Evolutionary conservation across 2,329 filamentous ascomycete species (phyloP).

Genomic region (Fusarium duplospermum): DNA sequence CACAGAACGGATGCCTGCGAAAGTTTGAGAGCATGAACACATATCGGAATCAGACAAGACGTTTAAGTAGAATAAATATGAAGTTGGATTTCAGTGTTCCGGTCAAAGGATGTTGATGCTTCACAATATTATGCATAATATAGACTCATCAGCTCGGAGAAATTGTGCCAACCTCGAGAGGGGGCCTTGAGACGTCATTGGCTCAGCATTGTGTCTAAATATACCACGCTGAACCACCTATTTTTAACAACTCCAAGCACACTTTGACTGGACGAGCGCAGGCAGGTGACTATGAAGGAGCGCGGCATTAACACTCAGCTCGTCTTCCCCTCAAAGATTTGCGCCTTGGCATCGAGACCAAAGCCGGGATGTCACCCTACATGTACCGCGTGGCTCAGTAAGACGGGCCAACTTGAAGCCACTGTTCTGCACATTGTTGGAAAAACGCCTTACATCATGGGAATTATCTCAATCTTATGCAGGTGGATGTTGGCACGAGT

Average conservation of each 20-base stretch:
- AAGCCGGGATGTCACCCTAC: not conserved
- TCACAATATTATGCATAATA: not conserved
- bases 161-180: not conserved
- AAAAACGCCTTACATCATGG: not conserved
- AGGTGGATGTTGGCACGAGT: not conserved
- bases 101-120: not conserved
- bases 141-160: not conserved
- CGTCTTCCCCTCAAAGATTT: not conserved
- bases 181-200: not conserved
- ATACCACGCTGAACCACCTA: not conserved
- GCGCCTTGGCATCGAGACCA: not conserved
- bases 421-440: not conserved
- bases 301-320: not conserved
- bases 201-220: not conserved
- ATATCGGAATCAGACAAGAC: rapidly evolving
- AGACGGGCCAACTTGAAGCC: slow-evolving; percentile 2
- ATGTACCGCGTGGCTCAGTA: not conserved
- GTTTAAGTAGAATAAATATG: not conserved
- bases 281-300: not conserved
- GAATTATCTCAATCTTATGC: not conserved
- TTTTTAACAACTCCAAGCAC: not conserved
- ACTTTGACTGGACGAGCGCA: not conserved
- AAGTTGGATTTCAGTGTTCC: not conserved
- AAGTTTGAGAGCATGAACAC: not conserved
- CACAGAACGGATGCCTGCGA: not conserved